Percentiles rank a stretch among this genome's conserved stretches.
Conservation (phyloP, 148 eudicot genomes). For the Polygonum aviculare region DNA sequence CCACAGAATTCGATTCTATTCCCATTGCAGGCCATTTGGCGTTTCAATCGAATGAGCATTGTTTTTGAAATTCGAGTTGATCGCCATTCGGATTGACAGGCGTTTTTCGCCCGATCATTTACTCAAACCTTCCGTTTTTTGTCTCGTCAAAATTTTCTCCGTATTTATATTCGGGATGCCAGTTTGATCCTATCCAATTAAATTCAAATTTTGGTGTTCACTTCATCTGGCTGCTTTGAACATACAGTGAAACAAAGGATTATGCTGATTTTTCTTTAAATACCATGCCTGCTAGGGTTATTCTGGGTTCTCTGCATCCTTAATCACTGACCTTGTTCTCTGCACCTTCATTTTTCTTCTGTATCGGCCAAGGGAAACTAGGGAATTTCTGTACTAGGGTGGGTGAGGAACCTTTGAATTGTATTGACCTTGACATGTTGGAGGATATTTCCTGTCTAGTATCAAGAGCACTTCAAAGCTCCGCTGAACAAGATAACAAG, state of each 20-base stretch:
- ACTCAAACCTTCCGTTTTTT: conserved; percentile 24
- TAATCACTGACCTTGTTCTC: not conserved
- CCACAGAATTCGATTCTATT: not conserved
- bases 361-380: not conserved
- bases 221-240: not conserved
- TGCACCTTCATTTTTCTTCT: not conserved
- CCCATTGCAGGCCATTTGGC: not conserved
- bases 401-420: not conserved
- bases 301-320: conserved; percentile 4
- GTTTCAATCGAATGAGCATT: not conserved
- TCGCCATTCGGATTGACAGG: conserved; percentile 12
- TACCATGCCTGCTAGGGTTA: not conserved
- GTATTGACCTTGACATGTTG: conserved; percentile 13
- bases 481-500: conserved; percentile 11
- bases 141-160: conserved; percentile 11
- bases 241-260: not conserved
- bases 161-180: not conserved
- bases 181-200: not conserved
- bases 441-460: conserved; percentile 27
- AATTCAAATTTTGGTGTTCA: not conserved
- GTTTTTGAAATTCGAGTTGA: not conserved
- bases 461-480: conserved; percentile 10
- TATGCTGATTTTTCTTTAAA: not conserved
- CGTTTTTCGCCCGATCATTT: conserved; percentile 2
- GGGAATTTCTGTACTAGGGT: not conserved